phyloP scores from a whole-genome alignment of 352 stramenopile species.

The Pythium periplocum region DNA sequence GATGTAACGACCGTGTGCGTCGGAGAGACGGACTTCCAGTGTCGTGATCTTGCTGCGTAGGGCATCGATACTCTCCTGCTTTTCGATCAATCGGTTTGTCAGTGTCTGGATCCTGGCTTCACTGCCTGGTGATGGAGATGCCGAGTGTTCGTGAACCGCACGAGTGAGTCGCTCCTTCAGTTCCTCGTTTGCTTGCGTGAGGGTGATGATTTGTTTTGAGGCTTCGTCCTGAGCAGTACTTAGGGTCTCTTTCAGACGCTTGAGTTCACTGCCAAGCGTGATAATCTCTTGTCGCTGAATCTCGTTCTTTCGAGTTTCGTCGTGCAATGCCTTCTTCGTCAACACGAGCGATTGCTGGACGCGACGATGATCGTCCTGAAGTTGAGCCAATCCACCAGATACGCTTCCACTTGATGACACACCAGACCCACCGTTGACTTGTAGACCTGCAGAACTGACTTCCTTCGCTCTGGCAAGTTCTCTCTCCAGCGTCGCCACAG shows the following conservation, averaged over 20 bases:
- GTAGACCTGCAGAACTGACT: conserved; percentile 1
- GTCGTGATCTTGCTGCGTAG: conserved; percentile 62
- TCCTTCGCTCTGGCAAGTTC: conserved; percentile 49
- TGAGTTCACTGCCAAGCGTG: conserved; percentile 47
- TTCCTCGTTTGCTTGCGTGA: conserved; percentile 32
- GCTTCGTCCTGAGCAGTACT: conserved; percentile 28
- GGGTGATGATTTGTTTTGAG: conserved; percentile 30
- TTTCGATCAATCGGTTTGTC: conserved; percentile 76
- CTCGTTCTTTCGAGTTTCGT: conserved; percentile 60
- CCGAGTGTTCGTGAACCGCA: conserved; percentile 12
- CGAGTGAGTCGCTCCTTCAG: conserved; percentile 46
- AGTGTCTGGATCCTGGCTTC: conserved; percentile 71
- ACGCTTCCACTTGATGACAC: conserved; percentile 1
- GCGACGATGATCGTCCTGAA: conserved; percentile 46
- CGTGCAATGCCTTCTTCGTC: conserved; percentile 73
- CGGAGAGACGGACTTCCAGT: conserved; percentile 62
- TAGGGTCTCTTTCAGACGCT: conserved; percentile 37
- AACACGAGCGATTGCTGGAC: conserved; percentile 59
- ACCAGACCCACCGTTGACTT: conserved; percentile 2
- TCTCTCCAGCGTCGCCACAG: conserved; percentile 55
- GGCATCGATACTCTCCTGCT: conserved; percentile 72
- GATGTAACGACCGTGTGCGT: conserved; percentile 37
- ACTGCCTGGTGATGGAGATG: conserved; percentile 22
- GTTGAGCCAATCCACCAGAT: conserved; percentile 25
- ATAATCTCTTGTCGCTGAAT: conserved; percentile 64